Conservation (phyloP, 163 green algal genomes). For the Trebouxia gelatinosa region DNA sequence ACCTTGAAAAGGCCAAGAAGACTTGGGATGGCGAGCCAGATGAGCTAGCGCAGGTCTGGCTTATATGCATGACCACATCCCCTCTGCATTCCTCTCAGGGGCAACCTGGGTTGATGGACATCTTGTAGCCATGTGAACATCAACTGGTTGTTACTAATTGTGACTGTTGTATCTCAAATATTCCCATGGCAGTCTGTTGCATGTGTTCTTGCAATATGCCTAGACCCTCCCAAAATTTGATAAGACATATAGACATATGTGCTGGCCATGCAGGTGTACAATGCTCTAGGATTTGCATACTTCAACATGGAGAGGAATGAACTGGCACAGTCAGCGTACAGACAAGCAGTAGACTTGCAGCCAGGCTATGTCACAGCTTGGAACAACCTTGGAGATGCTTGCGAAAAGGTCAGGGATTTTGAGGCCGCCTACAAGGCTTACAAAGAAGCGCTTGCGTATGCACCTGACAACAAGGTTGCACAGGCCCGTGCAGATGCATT, state of each 20-base stretch:
- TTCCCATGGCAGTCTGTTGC: too few species aligned
- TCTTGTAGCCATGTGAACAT: neutral
- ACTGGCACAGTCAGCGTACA: constrained; percentile 84
- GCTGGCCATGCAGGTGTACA: constrained; percentile 82
- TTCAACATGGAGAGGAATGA: constrained; percentile 85
- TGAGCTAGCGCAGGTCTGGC: constrained; percentile 87
- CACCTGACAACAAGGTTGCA: constrained; percentile 59
- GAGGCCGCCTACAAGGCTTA: constrained; percentile 45
- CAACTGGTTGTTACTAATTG: too few species aligned
- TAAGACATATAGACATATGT: too few species aligned
- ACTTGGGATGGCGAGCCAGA: constrained; percentile 89
- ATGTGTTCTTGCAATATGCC: too few species aligned
- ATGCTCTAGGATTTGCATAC: constrained; percentile 96
- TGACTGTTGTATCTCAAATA: too few species aligned
- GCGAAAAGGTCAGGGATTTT: constrained; percentile 54
- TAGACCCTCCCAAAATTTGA: too few species aligned
- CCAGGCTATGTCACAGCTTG: constrained; percentile 97
- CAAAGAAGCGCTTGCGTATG: constrained; percentile 51
- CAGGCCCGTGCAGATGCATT: constrained; percentile 37
- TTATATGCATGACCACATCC: neutral
- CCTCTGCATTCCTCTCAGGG: neutral
- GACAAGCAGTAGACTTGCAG: constrained; percentile 86
- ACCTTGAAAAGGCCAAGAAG: constrained; percentile 90
- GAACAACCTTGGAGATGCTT: constrained; percentile 97
- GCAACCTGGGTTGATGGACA: neutral